phyloP scores from a whole-genome alignment of 768 basidiomycete species.

The Epithele typhae region DNA sequence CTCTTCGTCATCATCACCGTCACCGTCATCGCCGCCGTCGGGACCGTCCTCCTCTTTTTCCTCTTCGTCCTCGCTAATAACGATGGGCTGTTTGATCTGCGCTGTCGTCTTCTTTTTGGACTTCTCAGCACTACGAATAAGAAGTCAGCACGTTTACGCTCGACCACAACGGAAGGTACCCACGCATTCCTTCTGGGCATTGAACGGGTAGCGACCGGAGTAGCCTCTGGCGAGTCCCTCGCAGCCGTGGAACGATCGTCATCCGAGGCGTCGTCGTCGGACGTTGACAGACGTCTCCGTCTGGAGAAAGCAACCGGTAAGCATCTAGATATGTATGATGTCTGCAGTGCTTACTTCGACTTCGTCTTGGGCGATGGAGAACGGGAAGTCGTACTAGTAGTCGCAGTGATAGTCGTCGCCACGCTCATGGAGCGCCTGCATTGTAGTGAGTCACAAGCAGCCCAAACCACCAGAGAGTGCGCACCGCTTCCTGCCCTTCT shows the following conservation, averaged over 20 bases:
- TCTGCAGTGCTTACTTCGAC: slow-evolving; percentile 6
- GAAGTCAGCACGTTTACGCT: background rate
- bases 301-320: no score
- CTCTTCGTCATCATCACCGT: slow-evolving; percentile 33
- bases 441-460: background rate
- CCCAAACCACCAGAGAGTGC: slow-evolving; percentile 23
- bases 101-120: slow-evolving; percentile 19
- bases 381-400: slow-evolving; percentile 1
- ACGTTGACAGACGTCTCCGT: slow-evolving; percentile 51
- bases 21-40: slow-evolving; percentile 28
- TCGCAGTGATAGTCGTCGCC: slow-evolving; percentile 3
- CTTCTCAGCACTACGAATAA: slow-evolving; percentile 31
- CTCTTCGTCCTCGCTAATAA: slow-evolving; percentile 24
- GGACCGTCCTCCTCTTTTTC: slow-evolving; percentile 33
- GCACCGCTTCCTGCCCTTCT: slow-evolving; percentile 44
- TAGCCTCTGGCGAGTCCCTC: slow-evolving; percentile 29
- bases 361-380: slow-evolving; percentile 12
- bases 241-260: slow-evolving; percentile 27
- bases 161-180: slow-evolving; percentile 20
- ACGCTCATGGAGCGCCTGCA: slow-evolving; percentile 49
- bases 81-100: slow-evolving; percentile 10
- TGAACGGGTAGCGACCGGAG: slow-evolving; percentile 40
- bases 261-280: slow-evolving; percentile 43
- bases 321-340: no score
- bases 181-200: slow-evolving; percentile 61